A percentile compares a stretch with the other conserved stretches of the same genome.
These are phyloP conservation scores for Ogataea trehalophila DNA, from an alignment of 805 yeast genomes.

Conservation along the genomic window DNA sequence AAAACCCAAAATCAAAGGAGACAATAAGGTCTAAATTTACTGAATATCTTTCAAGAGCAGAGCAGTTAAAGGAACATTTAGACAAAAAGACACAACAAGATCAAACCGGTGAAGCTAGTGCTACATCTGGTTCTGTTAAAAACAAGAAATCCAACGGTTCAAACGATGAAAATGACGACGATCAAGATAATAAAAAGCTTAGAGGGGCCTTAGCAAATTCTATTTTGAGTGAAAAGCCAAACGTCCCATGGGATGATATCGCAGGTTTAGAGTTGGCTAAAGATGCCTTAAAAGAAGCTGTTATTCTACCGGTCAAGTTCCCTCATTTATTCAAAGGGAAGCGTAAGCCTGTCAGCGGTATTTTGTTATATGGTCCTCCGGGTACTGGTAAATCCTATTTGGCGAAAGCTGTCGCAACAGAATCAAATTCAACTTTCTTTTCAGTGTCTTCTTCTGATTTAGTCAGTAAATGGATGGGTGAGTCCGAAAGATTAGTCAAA, in stretches of 20 bases:
- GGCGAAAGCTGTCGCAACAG: slow-evolving; percentile 98
- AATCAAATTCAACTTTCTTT: slow-evolving; percentile 94
- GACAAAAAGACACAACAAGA: slow-evolving; percentile 50
- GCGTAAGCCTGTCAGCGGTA: slow-evolving; percentile 89
- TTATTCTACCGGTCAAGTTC: slow-evolving; percentile 90
- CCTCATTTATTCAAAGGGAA: slow-evolving; percentile 95
- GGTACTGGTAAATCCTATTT: slow-evolving; percentile 97
- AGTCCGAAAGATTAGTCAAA: slow-evolving; percentile 91
- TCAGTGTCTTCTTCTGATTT: slow-evolving; percentile 94
- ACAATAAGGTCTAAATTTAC: slow-evolving; percentile 83
- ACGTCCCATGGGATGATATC: slow-evolving; percentile 90
- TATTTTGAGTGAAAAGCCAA: slow-evolving; percentile 85
- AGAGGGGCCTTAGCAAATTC: slow-evolving; percentile 91
- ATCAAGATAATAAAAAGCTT: slow-evolving; percentile 80
- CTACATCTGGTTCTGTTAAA: slow-evolving; percentile 55
- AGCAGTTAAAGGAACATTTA: slow-evolving; percentile 83
- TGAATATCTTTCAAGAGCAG: slow-evolving; percentile 90
- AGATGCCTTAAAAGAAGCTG: slow-evolving; percentile 96
- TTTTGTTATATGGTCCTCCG: slow-evolving; percentile 85
- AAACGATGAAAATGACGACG: slow-evolving; percentile 56
- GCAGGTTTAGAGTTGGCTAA: slow-evolving; percentile 96
- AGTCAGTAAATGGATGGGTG: slow-evolving; percentile 99
- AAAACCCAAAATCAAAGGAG: slow-evolving; percentile 84
- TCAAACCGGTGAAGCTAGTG: slow-evolving; percentile 47
- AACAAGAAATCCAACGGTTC: slow-evolving; percentile 39